Evolutionary conservation across 305 asterid genomes (phyloP).

Genomic region (Fraxinus paxiana): DNA sequence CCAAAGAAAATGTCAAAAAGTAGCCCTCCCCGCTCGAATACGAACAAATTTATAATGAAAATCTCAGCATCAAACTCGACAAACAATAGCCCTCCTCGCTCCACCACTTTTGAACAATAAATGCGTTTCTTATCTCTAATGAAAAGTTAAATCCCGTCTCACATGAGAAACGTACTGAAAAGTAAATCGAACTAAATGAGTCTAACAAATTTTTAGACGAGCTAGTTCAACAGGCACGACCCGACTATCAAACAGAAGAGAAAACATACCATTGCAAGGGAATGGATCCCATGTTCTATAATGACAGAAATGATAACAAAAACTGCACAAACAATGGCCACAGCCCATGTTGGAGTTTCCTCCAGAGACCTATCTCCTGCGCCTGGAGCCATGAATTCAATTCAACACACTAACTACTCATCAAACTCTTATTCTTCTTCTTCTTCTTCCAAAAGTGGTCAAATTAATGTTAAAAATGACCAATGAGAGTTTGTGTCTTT

Average conservation of each 20-base stretch:
- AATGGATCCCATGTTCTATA: conserved; percentile 60
- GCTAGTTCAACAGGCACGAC: not conserved
- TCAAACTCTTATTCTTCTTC: not conserved
- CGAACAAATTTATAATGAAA: not conserved
- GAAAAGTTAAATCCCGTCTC: not conserved
- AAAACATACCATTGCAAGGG: conserved; percentile 45
- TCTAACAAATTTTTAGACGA: not conserved
- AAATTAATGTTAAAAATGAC: not conserved
- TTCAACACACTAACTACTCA: not conserved
- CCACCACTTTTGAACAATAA: not conserved
- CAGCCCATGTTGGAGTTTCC: conserved; percentile 72
- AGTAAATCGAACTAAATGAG: not conserved
- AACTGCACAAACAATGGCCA: conserved; percentile 56
- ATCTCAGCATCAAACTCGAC: not conserved
- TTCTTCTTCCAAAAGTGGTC: not conserved
- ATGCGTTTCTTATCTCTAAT: not conserved
- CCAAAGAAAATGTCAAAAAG: not conserved
- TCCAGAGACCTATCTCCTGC: conserved; percentile 47
- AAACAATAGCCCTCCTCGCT: not conserved
- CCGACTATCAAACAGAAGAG: not conserved
- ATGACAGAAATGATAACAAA: conserved; percentile 47
- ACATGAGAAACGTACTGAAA: not conserved
- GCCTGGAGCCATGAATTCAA: conserved; percentile 38
- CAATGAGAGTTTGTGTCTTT: not conserved
- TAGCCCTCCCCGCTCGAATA: not conserved